Base-by-base conservation (phyloP, 225 moss, liverwort and hornwort genomes). In the Polytrichum commune region DNA sequence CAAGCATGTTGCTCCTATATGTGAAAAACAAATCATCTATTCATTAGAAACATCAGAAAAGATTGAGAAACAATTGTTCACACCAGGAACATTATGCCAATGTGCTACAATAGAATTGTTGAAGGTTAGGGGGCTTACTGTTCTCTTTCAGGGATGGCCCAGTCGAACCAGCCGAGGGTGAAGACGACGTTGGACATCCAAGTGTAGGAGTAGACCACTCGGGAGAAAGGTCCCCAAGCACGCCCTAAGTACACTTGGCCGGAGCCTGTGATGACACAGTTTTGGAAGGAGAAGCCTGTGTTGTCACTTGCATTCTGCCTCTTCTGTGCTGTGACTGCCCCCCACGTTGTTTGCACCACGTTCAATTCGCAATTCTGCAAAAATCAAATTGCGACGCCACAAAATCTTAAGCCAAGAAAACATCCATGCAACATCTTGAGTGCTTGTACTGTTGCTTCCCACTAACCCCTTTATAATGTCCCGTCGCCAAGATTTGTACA, bases 191-290 rank as follows among this genome's bases (percentile, higher is more conserved):
- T 73, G 20, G 82, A 69, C 76, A 89, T 85, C 86, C 80, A 81
- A 8, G 85, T 89, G 61, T 72, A 80, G 55, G 83, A 68, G 16
- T 80, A 89, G 35, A 89, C 86, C 22, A 86, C 86, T 26, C 83
- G 69, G 19, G 83, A 85, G 63, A 80, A 89, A 0, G 85, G 80
- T 5, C 86, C 85, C 86, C 88, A 89, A 32, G 88, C 88, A 23
- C 88, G 85, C 22, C 88, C 88, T 73, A 89, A 69, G 24, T 73
- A 89, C 18, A 83, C 75, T 53, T 75, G 80, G 3, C 83, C 86
- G 8, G 80, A 70, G 24, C 88, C 88, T 22, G 85, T 85, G 9
- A 89, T 78, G n/a, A 57, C 71, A 74, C 83, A 86, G 67, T 85
- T 70, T 1, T 75, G 73, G 56, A 87, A 84, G 73, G 87, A 76